These are phyloP conservation scores for Neonectria hederae DNA, from an alignment of 2,329 filamentous ascomycete genomes.

Conservation along the genomic window DNA sequence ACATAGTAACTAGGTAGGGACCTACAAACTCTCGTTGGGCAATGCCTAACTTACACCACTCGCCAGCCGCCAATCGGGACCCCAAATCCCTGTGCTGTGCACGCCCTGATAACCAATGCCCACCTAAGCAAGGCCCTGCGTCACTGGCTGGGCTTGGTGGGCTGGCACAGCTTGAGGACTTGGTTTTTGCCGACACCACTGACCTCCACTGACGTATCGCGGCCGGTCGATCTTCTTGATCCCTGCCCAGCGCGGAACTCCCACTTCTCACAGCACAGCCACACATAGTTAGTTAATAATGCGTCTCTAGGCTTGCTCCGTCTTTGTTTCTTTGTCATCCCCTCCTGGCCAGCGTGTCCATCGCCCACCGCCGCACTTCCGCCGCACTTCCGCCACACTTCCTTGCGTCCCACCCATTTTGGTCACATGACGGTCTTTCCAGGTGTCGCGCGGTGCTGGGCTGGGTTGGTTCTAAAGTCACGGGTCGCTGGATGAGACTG, in stretches of 20 bases:
- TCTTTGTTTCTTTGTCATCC: not conserved
- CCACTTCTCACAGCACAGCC: slow-evolving; percentile 33
- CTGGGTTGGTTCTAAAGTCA: slow-evolving; percentile 3
- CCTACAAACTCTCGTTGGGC: slow-evolving; percentile 14
- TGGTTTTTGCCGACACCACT: slow-evolving; percentile 14
- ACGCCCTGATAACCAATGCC: not conserved
- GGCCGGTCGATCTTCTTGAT: slow-evolving; percentile 35
- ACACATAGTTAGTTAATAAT: slow-evolving; percentile 39
- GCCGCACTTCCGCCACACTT: slow-evolving; percentile 40
- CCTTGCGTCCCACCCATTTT: slow-evolving; percentile 22
- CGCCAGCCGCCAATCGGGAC: not conserved
- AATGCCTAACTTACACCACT: slow-evolving; percentile 8
- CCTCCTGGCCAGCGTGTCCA: slow-evolving; percentile 17
- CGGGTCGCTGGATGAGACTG: slow-evolving; percentile 13
- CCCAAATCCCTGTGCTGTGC: not conserved
- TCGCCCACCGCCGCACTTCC: not conserved
- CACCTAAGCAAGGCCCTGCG: not conserved
- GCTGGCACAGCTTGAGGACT: slow-evolving; percentile 2
- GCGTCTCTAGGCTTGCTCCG: not conserved
- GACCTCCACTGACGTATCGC: slow-evolving; percentile 38
- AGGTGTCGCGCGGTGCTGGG: not conserved
- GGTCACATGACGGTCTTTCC: slow-evolving; percentile 39
- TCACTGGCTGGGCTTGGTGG: not conserved
- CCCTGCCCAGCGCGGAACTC: slow-evolving; percentile 27
- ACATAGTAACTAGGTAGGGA: too few species aligned